phyloP scores from a whole-genome alignment of 2,329 filamentous ascomycete species.

The Niveomyces coronatus region DNA sequence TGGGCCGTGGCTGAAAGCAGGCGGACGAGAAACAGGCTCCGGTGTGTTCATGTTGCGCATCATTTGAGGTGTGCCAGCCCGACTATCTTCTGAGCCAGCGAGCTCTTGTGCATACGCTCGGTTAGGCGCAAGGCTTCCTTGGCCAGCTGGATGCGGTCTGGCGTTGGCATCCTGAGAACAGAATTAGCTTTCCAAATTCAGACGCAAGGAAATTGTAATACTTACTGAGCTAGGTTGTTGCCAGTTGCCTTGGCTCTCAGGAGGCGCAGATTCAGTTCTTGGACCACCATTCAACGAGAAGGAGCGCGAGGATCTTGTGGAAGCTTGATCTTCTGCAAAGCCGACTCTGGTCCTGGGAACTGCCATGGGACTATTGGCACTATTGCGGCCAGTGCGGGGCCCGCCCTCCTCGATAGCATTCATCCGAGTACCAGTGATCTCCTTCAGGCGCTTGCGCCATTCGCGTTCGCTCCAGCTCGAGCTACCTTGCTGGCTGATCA shows the following conservation, averaged over 20 bases:
- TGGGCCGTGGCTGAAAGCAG: constrained; percentile 67
- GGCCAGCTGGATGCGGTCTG: constrained; percentile 15
- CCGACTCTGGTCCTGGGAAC: constrained; percentile 38
- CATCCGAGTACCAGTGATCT: constrained; percentile 74
- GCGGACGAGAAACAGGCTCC: constrained; percentile 67
- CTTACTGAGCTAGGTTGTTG: constrained; percentile 24
- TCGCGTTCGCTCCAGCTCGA: constrained; percentile 72
- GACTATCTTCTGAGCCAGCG: constrained; percentile 1
- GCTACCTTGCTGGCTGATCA: constrained; percentile 73
- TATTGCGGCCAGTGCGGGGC: constrained; percentile 37
- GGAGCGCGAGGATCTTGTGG: constrained; percentile 43
- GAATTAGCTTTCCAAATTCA: constrained; percentile 34
- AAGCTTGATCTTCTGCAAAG: constrained; percentile 45
- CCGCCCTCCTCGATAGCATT: constrained; percentile 46
- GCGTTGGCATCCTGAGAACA: constrained; percentile 16
- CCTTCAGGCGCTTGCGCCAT: constrained; percentile 84
- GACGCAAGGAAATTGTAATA: constrained; percentile 25
- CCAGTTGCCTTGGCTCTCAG: constrained; percentile 28
- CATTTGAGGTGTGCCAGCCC: background rate
- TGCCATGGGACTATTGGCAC: constrained; percentile 43
- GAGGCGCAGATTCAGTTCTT: constrained; percentile 42
- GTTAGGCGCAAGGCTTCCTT: constrained; percentile 7
- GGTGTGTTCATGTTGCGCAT: constrained; percentile 52
- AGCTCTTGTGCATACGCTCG: constrained; percentile 16
- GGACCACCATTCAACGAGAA: constrained; percentile 33